Base-by-base conservation (phyloP, 768 basidiomycete genomes). In the Erythrobasidium yunnanense region DNA sequence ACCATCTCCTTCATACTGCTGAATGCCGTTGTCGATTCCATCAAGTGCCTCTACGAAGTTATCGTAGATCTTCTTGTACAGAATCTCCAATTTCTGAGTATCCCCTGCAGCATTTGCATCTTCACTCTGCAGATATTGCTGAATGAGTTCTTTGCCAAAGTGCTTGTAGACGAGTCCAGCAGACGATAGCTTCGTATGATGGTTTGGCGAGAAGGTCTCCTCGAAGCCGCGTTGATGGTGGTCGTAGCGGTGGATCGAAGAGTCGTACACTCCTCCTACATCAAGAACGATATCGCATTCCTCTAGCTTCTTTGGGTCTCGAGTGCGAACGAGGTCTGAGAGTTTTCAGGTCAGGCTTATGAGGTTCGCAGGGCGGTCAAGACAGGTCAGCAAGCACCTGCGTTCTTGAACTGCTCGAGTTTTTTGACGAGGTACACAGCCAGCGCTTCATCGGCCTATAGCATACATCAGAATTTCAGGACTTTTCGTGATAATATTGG, bases 401-500 rank as follows among this genome's bases (percentile, higher is more conserved):
- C 85, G 74, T 84, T 81, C 38, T 81, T 82, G 77, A 87, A 99
- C 7, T 81, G 78, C 18, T 81, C 77, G 1, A 90, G 92, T 71
- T 83, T 83, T 53, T 84, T 84, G 30, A 99, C 80, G 69, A 99
- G 81, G 76, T 86, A 91, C 18, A 93, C 87, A 0, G 93, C 95
- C 32, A 97, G 82, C 0, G 91, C 90, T 78, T 99, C 93, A 72
- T 99, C 93, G 76, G 90, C 92, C 73, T 99, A n/a, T n/a, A n/a
- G n/a, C n/a, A n/a, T n/a, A n/a, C n/a, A n/a, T n/a, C n/a, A n/a
- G n/a, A n/a, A n/a, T n/a, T n/a, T n/a, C n/a, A n/a, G n/a, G n/a
- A n/a, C n/a, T n/a, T n/a, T n/a, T n/a, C n/a, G n/a, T n/a, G n/a
- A n/a, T n/a, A n/a, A n/a, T n/a, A n/a, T n/a, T n/a, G n/a, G n/a